Conservation (phyloP, 164 flowering plant species). For the Echeveria elegans region DNA sequence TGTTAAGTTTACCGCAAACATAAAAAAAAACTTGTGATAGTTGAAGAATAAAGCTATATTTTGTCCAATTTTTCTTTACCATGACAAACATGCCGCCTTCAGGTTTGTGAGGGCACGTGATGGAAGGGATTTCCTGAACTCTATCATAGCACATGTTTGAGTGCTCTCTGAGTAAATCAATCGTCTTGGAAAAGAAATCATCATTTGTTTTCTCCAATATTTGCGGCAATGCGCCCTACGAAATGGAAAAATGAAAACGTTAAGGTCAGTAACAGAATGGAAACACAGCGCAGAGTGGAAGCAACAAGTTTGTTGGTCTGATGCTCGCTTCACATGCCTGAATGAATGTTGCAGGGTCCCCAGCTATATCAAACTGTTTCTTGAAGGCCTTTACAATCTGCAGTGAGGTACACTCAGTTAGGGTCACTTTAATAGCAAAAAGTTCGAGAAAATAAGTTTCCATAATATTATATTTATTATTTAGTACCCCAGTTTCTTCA, state of each 20-base stretch:
- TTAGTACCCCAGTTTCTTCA: conserved; percentile 25
- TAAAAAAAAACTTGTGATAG: no score
- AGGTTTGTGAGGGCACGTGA: conserved; percentile 36
- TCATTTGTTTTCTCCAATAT: conserved; percentile 26
- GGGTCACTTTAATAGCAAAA: neutral
- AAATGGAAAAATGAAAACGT: neutral
- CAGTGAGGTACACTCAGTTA: neutral
- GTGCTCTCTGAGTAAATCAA: conserved; percentile 18
- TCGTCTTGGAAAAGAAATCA: no score
- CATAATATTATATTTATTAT: no score
- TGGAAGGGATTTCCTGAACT: conserved; percentile 32
- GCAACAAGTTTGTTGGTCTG: neutral
- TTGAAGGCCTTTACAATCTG: conserved; percentile 26
- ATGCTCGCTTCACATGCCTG: conserved; percentile 25
- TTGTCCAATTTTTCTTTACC: no score
- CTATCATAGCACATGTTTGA: conserved; percentile 22
- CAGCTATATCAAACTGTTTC: conserved; percentile 9
- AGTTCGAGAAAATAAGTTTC: neutral
- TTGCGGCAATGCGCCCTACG: conserved; percentile 38
- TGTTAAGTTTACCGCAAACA: no score
- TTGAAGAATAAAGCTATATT: neutral
- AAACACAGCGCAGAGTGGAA: no score
- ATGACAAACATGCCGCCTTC: conserved; percentile 38
- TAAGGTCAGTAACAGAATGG: no score
- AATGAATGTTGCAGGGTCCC: conserved; percentile 23